Percentiles rank a stretch among this genome's conserved stretches.
Evolutionary conservation across 192 early-diverging fungal species (phyloP).

Genomic region (Coemansia nantahalensis): DNA sequence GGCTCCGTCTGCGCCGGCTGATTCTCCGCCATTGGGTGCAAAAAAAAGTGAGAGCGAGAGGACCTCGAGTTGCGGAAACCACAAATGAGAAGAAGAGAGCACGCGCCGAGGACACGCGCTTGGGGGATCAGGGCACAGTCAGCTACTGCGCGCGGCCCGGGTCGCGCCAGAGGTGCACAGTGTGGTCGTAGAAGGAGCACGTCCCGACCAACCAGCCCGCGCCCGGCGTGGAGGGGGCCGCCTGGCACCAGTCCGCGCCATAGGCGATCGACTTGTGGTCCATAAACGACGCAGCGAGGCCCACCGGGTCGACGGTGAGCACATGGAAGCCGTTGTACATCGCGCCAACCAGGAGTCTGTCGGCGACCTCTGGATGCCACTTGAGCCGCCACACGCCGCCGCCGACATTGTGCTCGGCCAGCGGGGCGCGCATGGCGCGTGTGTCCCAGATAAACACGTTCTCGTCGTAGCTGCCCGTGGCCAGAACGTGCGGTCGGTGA

Average conservation of each 20-base stretch:
- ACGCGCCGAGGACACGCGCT: too few relatives aligned
- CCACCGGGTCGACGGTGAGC: slow-evolving; percentile 44
- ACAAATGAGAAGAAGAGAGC: too few relatives aligned
- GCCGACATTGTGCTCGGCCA: slow-evolving; percentile 65
- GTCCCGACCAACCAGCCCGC: slow-evolving; percentile 56
- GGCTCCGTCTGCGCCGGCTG: slow-evolving; percentile 17
- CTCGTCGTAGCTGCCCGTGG: slow-evolving; percentile 94
- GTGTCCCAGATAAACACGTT: slow-evolving; percentile 88
- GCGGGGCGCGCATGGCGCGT: slow-evolving; percentile 72
- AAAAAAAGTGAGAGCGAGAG: too few relatives aligned
- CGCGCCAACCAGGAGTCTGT: slow-evolving; percentile 69
- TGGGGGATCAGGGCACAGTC: too few relatives aligned
- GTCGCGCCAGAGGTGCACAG: slow-evolving; percentile 64
- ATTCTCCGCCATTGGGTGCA: slow-evolving; percentile 46
- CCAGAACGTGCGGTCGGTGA: slow-evolving; percentile 71
- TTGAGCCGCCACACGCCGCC: slow-evolving; percentile 95
- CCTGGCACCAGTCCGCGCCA: slow-evolving; percentile 73
- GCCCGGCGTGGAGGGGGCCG: not conserved
- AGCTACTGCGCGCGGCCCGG: not conserved
- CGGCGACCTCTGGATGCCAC: slow-evolving; percentile 79
- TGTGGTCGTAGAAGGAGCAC: slow-evolving; percentile 82
- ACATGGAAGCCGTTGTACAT: slow-evolving; percentile 95
- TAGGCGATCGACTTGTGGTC: slow-evolving; percentile 76
- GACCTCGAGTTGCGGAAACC: too few relatives aligned
- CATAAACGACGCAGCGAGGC: slow-evolving; percentile 53